Percentiles rank a stretch among this genome's conserved stretches.
Evolutionary conservation across 139 green algal species (phyloP).

Genomic region (Ettlia oleoabundans): DNA sequence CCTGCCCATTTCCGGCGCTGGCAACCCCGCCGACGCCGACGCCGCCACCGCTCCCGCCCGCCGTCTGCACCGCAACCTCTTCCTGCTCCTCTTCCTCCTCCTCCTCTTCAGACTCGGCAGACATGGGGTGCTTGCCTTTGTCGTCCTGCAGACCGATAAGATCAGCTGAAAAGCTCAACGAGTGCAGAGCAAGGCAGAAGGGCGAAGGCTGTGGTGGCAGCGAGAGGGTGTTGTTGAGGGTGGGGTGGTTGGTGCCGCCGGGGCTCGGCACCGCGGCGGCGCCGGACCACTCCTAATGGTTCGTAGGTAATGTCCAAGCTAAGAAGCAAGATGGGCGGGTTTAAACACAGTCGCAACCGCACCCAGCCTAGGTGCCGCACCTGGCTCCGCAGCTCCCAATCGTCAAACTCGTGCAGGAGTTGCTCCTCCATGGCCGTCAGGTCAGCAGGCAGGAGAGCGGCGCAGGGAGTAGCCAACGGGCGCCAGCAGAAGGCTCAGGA

Average conservation of each 20-base stretch:
- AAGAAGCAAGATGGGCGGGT: too few species aligned
- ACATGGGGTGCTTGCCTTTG: constrained; percentile 12
- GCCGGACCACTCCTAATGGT: too few species aligned
- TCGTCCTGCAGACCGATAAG: not conserved
- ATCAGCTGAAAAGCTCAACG: not conserved
- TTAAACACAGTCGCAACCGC: too few species aligned
- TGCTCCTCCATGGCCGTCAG: constrained; percentile 23
- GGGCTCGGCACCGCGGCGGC: too few species aligned
- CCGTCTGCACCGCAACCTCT: not conserved
- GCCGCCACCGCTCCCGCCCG: not conserved
- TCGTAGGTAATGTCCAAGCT: too few species aligned
- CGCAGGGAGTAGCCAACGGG: not conserved
- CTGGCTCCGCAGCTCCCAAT: constrained; percentile 30
- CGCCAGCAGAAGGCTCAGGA: not conserved
- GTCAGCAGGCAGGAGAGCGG: not conserved
- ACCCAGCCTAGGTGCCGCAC: too few species aligned
- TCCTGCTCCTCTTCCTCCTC: constrained; percentile 2
- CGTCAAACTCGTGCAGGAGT: constrained; percentile 36
- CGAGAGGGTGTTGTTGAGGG: not conserved
- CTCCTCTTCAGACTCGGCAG: not conserved
- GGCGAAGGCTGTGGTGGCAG: not conserved
- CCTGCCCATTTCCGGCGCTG: not conserved
- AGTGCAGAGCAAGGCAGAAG: not conserved
- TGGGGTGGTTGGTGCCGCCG: not conserved
- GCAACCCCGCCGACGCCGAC: not conserved